Percentiles rank a stretch among this genome's conserved stretches.
Conservation (phyloP, 768 basidiomycete genomes). For the Pisolithus tinctorius region DNA sequence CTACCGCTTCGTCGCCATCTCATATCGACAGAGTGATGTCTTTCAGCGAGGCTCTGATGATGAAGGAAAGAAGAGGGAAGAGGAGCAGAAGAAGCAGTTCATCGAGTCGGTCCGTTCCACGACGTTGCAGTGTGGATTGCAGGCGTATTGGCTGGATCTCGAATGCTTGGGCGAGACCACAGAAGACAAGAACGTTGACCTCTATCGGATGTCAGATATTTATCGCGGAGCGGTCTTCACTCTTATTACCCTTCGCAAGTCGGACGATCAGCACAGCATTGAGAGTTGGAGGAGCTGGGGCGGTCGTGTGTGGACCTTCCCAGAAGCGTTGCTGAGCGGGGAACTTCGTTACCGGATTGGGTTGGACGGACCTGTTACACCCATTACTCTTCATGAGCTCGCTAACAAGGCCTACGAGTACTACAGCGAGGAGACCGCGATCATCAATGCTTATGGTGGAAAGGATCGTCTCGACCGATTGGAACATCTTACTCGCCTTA, state of each 20-base stretch:
- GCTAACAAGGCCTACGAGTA: conserved; percentile 13
- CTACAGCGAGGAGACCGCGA: conserved; percentile 6
- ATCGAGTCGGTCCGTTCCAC: conserved; percentile 4
- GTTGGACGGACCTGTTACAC: neutral
- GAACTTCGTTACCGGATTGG: conserved; percentile 7
- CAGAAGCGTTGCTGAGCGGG: conserved; percentile 9
- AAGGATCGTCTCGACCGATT: conserved; percentile 10
- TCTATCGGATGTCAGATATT: conserved; percentile 16
- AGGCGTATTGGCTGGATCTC: conserved; percentile 16
- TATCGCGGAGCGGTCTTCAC: conserved; percentile 11
- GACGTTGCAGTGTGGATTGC: neutral
- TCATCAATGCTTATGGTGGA: conserved; percentile 7
- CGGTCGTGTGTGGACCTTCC: conserved; percentile 11
- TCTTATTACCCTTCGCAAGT: conserved; percentile 7
- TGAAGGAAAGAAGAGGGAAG: neutral
- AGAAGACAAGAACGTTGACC: conserved; percentile 11
- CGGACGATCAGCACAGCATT: neutral
- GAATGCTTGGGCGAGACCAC: conserved; percentile 11
- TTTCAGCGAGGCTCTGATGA: conserved; percentile 3
- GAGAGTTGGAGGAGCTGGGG: conserved; percentile 15
- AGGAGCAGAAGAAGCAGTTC: conserved; percentile 4
- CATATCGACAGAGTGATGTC: conserved; percentile 9
- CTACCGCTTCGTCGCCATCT: conserved; percentile 11
- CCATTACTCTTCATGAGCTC: conserved; percentile 1
- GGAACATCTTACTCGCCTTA: conserved; percentile 11